These are phyloP conservation scores for Paradendryphiella salina DNA, from an alignment of 2,329 filamentous ascomycete genomes.

Conservation along the genomic window DNA sequence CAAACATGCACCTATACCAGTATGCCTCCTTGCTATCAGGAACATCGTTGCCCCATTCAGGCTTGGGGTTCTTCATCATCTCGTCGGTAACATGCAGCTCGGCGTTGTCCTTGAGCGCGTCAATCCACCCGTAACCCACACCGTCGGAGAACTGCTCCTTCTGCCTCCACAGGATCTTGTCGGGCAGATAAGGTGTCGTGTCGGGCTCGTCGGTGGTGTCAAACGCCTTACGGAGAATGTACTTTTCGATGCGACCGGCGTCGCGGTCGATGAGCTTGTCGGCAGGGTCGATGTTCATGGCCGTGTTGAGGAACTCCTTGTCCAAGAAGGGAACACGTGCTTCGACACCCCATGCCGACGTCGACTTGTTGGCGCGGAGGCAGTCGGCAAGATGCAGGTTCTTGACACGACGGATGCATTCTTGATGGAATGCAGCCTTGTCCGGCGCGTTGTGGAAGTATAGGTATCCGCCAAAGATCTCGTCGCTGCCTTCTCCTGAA, in stretches of 20 bases:
- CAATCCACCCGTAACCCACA: slow-evolving; percentile 99
- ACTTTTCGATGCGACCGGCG: slow-evolving; percentile 88
- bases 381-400: slow-evolving; percentile 97
- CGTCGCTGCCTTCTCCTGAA: slow-evolving; percentile 93
- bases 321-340: slow-evolving; percentile 97
- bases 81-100: slow-evolving; percentile 90
- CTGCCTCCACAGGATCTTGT: slow-evolving; percentile 95
- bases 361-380: slow-evolving; percentile 98
- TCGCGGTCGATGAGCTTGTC: slow-evolving; percentile 86
- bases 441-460: slow-evolving; percentile 96
- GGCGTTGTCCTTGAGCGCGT: slow-evolving; percentile 92
- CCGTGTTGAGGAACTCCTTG: slow-evolving; percentile 89
- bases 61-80: slow-evolving; percentile 98
- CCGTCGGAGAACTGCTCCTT: slow-evolving; percentile 99
- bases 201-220: slow-evolving; percentile 87
- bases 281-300: slow-evolving; percentile 90
- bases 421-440: slow-evolving; percentile 90
- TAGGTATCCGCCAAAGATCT: slow-evolving; percentile 97
- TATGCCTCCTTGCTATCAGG: slow-evolving; percentile 97
- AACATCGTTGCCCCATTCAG: slow-evolving; percentile 90
- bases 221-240: slow-evolving; percentile 96
- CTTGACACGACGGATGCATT: slow-evolving; percentile 92
- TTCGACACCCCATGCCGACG: slow-evolving; percentile 95
- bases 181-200: slow-evolving; percentile 83
- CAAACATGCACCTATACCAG: slow-evolving; percentile 99